phyloP scores from a whole-genome alignment of 2,329 filamentous ascomycete species.

The Aspergillus transmontanensis region DNA sequence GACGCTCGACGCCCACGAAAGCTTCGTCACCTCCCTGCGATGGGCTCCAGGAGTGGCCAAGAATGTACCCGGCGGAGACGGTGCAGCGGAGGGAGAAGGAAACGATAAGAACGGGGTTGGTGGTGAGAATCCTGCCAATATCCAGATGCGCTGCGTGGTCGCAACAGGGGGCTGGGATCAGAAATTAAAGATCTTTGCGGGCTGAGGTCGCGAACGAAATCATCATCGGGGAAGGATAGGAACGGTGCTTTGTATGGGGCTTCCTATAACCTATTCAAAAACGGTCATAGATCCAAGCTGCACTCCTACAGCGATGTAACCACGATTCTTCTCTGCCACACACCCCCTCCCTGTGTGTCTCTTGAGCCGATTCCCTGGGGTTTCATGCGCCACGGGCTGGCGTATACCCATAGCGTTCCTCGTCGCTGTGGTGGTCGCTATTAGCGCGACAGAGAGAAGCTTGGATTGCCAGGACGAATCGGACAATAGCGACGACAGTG shows the following conservation, averaged over 20 bases:
- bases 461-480: not conserved
- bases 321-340: not conserved
- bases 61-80: constrained; percentile 44
- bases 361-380: not conserved
- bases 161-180: constrained; percentile 83
- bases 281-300: constrained; percentile 2
- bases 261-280: constrained; percentile 7
- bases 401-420: not conserved
- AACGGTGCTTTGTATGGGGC: not conserved
- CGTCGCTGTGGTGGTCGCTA: not conserved
- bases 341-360: not conserved
- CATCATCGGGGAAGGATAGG: not conserved
- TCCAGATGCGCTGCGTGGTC: constrained; percentile 78
- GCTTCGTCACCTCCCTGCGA: constrained; percentile 80
- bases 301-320: not conserved
- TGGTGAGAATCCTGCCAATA: not conserved
- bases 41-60: constrained; percentile 80
- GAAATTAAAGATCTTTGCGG: constrained; percentile 76
- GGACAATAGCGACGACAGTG: not conserved
- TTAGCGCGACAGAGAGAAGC: not conserved
- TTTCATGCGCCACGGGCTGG: not conserved
- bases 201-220: constrained; percentile 1
- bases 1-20: constrained; percentile 72
- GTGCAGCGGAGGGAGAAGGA: constrained; percentile 16
- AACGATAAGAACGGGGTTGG: constrained; percentile 6